Base-by-base conservation (phyloP, 495 filamentous ascomycete genomes). In the Talaromyces wortmannii region DNA sequence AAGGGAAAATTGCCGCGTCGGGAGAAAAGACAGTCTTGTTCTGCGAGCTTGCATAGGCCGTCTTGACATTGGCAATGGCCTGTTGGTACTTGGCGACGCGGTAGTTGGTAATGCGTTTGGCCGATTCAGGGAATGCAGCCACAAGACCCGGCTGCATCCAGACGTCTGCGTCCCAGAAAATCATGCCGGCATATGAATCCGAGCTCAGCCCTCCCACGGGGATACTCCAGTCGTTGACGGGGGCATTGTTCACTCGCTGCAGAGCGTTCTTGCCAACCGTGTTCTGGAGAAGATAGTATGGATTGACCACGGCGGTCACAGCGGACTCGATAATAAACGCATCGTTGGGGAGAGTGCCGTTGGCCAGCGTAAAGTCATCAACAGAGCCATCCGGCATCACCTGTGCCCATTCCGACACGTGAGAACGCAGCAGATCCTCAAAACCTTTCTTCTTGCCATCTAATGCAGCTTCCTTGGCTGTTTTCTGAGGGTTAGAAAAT, bases 201-300 rank as follows among this genome's bases (percentile, higher is more conserved):
- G 81, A 83, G 1, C 78, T 80, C 44, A 87, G 63, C 2, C 83
- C 83, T 55, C 80, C 80, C 45, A 86, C 83, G 6, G 77, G 68
- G 46, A 86, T 83, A 53, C 83, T 85, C 65, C 83, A 70, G 5
- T 68, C 62, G 51, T 80, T 77, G 11, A 86, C 66, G 2, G 76
- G 76, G 0, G 72, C 67, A 31, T 65, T 63, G 4, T 59, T 54
- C 0, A 65, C 68, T 17, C 61, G 54, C 6, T 66, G 68, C 40
- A 79, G 66, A 3, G 75, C 75, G 59, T 84, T 83, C 15, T 70
- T 63, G 4, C 81, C 74, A 15, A 82, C 76, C 0, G 81, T 86
- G 53, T 88, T 87, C 56, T 89, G 84, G 16, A 92, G 66, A 0
- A 92, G 67, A 58, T 89, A 84, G 66, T 85, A 91, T 1, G 80